Conservation (phyloP, 768 basidiomycete genomes). For the Gyrodon lividus region DNA sequence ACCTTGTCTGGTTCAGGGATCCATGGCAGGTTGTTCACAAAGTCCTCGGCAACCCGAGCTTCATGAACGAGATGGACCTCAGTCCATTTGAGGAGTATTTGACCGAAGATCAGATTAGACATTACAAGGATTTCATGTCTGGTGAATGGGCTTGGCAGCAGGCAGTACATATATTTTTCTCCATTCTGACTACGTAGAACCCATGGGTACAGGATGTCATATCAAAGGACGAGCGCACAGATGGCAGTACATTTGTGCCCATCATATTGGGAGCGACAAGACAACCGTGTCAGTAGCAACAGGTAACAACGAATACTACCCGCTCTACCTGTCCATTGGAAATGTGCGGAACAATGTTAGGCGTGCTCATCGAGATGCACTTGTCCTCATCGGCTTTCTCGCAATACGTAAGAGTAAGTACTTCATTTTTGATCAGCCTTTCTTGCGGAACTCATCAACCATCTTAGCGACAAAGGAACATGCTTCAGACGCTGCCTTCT, state of each 20-base stretch:
- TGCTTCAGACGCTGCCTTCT: slow-evolving; percentile 16
- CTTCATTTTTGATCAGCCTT: neutral
- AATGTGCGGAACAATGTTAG: slow-evolving; percentile 7
- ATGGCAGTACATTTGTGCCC: slow-evolving; percentile 12
- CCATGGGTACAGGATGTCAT: slow-evolving; percentile 4
- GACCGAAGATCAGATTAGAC: neutral
- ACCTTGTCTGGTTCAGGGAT: slow-evolving; percentile 29
- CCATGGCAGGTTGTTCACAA: slow-evolving; percentile 14
- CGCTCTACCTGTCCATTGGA: slow-evolving; percentile 10
- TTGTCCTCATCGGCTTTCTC: slow-evolving; percentile 28
- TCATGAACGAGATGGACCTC: slow-evolving; percentile 18
- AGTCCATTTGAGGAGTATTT: slow-evolving; percentile 15
- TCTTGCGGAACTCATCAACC: neutral
- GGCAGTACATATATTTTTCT: slow-evolving; percentile 27
- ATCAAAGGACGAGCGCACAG: slow-evolving; percentile 6
- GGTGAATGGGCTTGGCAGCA: slow-evolving; percentile 30
- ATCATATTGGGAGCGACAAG: slow-evolving; percentile 13
- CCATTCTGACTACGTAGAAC: too few relatives aligned
- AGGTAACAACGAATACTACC: slow-evolving; percentile 9
- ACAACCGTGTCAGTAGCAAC: slow-evolving; percentile 14
- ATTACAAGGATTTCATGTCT: slow-evolving; percentile 21
- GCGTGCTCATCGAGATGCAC: slow-evolving; percentile 5
- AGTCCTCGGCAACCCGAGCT: slow-evolving; percentile 25
- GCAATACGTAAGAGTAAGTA: slow-evolving; percentile 31
- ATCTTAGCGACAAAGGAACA: slow-evolving; percentile 11